A percentile compares a stretch with the other conserved stretches of the same genome.
Evolutionary conservation across 78 protist genomes (phyloP).

Genomic region (Creolimax fragrantissima): DNA sequence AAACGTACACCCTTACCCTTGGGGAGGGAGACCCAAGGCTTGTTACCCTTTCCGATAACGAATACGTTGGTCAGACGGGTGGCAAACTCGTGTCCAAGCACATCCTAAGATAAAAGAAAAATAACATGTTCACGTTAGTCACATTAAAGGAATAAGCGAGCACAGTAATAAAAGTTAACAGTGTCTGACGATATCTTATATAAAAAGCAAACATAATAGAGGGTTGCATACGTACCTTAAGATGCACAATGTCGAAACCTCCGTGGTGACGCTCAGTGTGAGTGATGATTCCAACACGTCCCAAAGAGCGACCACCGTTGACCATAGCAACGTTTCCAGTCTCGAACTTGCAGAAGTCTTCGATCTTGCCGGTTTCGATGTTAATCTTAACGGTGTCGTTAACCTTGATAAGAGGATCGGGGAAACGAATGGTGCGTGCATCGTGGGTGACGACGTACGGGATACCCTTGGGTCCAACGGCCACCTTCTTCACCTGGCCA

Average conservation of each 20-base stretch:
- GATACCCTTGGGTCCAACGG: conserved; percentile 66
- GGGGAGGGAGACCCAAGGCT: conserved; percentile 88
- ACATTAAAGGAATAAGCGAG: too few relatives aligned
- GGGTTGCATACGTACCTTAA: conserved; percentile 36
- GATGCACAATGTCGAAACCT: conserved; percentile 91
- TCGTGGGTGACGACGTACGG: conserved; percentile 96
- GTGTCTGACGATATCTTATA: conserved; percentile 25
- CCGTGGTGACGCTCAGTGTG: conserved; percentile 89
- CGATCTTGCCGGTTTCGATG: conserved; percentile 61
- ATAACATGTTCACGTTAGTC: neutral
- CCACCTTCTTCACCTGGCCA: conserved; percentile 59
- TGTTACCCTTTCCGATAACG: conserved; percentile 85
- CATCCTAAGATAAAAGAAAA: conserved; percentile 39
- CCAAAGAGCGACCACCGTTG: conserved; percentile 94
- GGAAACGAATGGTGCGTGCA: conserved; percentile 98
- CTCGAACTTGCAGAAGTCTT: conserved; percentile 64
- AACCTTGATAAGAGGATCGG: conserved; percentile 81
- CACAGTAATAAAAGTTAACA: neutral
- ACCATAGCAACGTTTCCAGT: conserved; percentile 22
- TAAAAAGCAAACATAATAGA: too few relatives aligned
- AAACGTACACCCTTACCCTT: conserved; percentile 83
- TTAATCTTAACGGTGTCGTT: conserved; percentile 90
- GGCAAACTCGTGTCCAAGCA: conserved; percentile 87
- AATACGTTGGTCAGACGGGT: conserved; percentile 95
- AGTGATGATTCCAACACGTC: conserved; percentile 95